Evolutionary conservation across 1,284 basidiomycete species (phyloP).

Genomic region (Ustilago lituana): DNA sequence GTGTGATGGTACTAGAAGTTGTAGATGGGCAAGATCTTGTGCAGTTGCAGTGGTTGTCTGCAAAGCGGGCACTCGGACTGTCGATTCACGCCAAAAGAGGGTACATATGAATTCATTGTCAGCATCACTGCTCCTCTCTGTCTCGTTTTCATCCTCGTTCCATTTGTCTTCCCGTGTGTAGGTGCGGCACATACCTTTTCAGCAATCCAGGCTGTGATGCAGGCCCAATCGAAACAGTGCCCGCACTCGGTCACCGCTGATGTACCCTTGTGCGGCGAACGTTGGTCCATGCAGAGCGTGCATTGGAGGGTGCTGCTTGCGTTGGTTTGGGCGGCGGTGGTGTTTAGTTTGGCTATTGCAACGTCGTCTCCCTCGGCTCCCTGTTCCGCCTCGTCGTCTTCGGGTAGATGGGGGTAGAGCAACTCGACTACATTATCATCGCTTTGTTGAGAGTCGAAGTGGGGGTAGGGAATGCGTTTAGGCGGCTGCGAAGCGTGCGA

Average conservation of each 20-base stretch:
- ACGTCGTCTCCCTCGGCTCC: not conserved
- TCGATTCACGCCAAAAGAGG: not conserved
- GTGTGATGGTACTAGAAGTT: conserved; percentile 35
- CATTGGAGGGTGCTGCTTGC: conserved; percentile 56
- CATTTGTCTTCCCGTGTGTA: too few species aligned
- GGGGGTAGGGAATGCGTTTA: conserved; percentile 12
- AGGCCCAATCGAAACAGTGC: conserved; percentile 92
- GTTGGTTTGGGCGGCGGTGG: conserved; percentile 19
- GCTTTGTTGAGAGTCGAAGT: not conserved
- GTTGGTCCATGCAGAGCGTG: conserved; percentile 67
- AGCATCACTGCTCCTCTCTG: too few species aligned
- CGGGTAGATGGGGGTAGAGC: conserved; percentile 30
- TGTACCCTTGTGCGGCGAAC: conserved; percentile 65
- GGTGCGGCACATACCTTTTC: conserved; percentile 80
- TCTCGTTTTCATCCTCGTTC: too few species aligned
- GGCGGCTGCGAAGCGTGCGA: conserved; percentile 40
- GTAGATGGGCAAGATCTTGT: conserved; percentile 51
- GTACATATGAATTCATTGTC: too few species aligned
- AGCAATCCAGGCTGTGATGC: conserved; percentile 85
- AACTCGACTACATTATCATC: conserved; percentile 10
- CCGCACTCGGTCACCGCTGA: conserved; percentile 91
- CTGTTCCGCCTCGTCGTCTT: conserved; percentile 4
- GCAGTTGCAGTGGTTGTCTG: conserved; percentile 34
- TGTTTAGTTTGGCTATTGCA: conserved; percentile 33
- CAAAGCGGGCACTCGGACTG: conserved; percentile 55